Evolutionary conservation across 2,329 filamentous ascomycete genomes (phyloP), one percentile per base, ranked within the genome.

Genomic region (Fusarium algeriense): DNA sequence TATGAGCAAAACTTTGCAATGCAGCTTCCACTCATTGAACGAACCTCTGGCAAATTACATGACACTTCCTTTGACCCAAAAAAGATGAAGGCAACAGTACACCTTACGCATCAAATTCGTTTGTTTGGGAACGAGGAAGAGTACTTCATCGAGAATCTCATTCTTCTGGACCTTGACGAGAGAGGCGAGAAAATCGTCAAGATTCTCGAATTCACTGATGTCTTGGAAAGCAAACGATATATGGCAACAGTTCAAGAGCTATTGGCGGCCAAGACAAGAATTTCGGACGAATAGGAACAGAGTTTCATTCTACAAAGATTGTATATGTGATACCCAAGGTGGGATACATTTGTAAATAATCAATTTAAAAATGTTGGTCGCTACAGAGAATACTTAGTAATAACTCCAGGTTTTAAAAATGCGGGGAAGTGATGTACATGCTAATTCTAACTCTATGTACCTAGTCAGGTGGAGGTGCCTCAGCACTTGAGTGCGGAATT

Each of bases 151-250:
- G 49, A 56, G 5, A 60, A 60, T 3, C 20, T 60, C 19, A 46
- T 60, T 30, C 32, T 56, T 5, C 40, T 56, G 3, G 17, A 56
- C n/a, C 37, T 60, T 6, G 58, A 56, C 7, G 14, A 40, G 13
- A 12, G 28, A 7, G 40, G 58, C 0, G 15, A 38, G 8, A 60
- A 32, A 11, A 46, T 60, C 7, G 19, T 11, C 12, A 60, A 56
- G 17, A 56, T 56, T 19, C 6, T 60, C 6, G 58, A 60, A 12
- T 60, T 56, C 23, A 60, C 58, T 3, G 58, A 60, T 56, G 58
- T 26, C 2, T 6, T 19, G 13, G 50, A 60, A 9, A 60, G 58
- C 10, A 40, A 26, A 15, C 37, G 23, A 11, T 60, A 56, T 8
- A 56, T 60, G 34, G 17, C 11, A 6, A 12, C 30, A 5, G 30